phyloP scores from a whole-genome alignment of 139 green algal genomes.

The Chlamydomonas applanata region DNA sequence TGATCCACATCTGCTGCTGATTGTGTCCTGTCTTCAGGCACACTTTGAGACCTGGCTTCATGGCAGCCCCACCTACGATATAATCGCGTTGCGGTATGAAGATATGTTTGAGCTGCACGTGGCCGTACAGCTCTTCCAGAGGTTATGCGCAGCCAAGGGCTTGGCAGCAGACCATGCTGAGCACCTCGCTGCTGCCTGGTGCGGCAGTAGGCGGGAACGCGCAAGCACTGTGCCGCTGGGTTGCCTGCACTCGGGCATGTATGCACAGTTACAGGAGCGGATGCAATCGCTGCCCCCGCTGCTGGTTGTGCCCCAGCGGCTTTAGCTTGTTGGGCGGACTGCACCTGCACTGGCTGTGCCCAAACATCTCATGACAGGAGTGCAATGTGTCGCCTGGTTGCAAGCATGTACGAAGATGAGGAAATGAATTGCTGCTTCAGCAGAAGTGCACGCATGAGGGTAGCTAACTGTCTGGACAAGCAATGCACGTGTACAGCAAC shows the following conservation, averaged over 20 bases:
- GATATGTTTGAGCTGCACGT: conserved; percentile 40
- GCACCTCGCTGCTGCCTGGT: neutral
- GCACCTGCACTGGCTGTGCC: no score
- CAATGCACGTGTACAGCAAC: no score
- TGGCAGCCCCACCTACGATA: conserved; percentile 14
- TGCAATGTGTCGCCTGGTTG: no score
- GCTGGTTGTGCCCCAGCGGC: neutral
- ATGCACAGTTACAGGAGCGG: conserved; percentile 18
- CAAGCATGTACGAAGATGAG: no score
- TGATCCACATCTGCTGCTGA: no score
- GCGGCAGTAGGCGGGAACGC: neutral
- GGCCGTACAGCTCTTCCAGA: conserved; percentile 16
- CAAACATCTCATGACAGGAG: no score
- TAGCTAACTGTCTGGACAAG: no score
- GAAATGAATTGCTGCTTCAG: no score
- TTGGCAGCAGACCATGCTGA: neutral
- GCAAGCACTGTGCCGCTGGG: neutral
- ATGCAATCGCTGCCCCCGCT: conserved; percentile 32
- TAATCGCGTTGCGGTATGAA: conserved; percentile 53
- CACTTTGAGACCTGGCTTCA: conserved; percentile 42
- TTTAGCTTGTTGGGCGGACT: no score
- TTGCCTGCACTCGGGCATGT: conserved; percentile 22
- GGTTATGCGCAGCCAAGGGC: conserved; percentile 1
- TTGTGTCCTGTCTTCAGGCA: neutral
- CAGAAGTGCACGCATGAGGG: no score